A percentile compares a stretch with the other conserved stretches of the same genome.
These are phyloP conservation scores for Arctostaphylos glauca DNA, from an alignment of 148 eudicot species.

Conservation along the genomic window DNA sequence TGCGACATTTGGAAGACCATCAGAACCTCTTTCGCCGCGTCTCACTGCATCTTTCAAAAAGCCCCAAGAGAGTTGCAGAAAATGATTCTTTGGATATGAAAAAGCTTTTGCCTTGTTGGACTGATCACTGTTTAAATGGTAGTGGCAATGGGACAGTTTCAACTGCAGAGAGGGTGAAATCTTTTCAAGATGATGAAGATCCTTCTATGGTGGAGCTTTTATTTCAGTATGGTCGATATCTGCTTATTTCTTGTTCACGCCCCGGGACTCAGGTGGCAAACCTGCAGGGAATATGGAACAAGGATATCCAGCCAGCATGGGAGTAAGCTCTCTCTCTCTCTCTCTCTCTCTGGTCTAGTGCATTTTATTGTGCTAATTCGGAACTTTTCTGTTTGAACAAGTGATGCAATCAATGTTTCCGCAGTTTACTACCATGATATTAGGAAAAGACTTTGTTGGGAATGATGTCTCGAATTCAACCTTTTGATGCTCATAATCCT, in stretches of 20 bases:
- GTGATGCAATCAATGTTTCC: background rate
- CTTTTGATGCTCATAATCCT: background rate
- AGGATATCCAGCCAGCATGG: conserved; percentile 71
- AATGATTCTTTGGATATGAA: conserved; percentile 2
- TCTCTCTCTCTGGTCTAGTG: background rate
- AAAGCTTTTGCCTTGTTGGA: background rate
- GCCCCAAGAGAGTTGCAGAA: conserved; percentile 20
- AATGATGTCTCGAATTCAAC: background rate
- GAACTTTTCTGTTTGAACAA: background rate
- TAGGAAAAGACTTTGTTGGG: background rate
- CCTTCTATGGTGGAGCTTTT: conserved; percentile 79
- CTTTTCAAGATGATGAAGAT: conserved; percentile 74
- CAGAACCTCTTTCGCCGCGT: conserved; percentile 77
- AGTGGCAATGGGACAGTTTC: conserved; percentile 29
- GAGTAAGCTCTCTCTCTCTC: conserved; percentile 31
- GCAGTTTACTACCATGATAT: background rate
- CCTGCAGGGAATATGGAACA: conserved; percentile 86
- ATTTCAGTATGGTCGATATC: conserved; percentile 85
- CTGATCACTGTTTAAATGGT: background rate
- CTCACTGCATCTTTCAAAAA: conserved; percentile 66
- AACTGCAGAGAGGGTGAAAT: conserved; percentile 67
- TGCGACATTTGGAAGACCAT: conserved; percentile 76
- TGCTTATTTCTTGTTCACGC: conserved; percentile 75
- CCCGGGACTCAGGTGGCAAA: conserved; percentile 83
- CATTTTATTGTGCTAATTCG: background rate